These are phyloP conservation scores for Crithidia acanthocephali DNA, from an alignment of 208 protist genomes.

Conservation along the genomic window DNA sequence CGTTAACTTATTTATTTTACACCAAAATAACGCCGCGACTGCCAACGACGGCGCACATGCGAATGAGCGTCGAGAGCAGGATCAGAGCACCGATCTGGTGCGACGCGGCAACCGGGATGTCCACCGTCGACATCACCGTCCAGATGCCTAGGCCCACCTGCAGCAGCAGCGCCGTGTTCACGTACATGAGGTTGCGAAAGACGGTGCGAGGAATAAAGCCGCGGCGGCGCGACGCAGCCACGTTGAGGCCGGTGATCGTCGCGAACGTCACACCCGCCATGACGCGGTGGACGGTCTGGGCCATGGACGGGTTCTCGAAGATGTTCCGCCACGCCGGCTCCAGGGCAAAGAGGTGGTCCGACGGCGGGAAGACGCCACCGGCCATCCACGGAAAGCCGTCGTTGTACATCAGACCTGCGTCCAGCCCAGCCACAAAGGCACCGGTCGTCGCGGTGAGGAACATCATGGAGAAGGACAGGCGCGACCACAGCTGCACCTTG, in stretches of 20 bases:
- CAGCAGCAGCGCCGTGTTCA: slow-evolving; percentile 63
- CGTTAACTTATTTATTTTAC: neutral
- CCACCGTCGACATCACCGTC: slow-evolving; percentile 93
- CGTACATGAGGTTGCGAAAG: slow-evolving; percentile 50
- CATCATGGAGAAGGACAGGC: slow-evolving; percentile 63
- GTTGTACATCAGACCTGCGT: slow-evolving; percentile 92
- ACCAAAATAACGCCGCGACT: slow-evolving; percentile 60
- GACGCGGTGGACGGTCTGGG: slow-evolving; percentile 79
- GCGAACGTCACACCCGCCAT: slow-evolving; percentile 63
- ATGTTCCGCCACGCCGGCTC: slow-evolving; percentile 83
- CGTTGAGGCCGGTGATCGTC: slow-evolving; percentile 61
- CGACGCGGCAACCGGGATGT: slow-evolving; percentile 84
- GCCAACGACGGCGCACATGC: slow-evolving; percentile 74
- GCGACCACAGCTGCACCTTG: slow-evolving; percentile 56
- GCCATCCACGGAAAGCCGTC: slow-evolving; percentile 92
- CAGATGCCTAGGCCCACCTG: slow-evolving; percentile 94
- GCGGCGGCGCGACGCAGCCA: slow-evolving; percentile 41
- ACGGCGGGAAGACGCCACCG: slow-evolving; percentile 75
- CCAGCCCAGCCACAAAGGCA: slow-evolving; percentile 91
- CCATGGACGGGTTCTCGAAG: slow-evolving; percentile 83
- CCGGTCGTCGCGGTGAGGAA: slow-evolving; percentile 87
- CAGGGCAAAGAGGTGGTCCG: slow-evolving; percentile 66
- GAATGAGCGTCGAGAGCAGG: slow-evolving; percentile 79
- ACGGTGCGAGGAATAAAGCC: slow-evolving; percentile 49
- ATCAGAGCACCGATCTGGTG: slow-evolving; percentile 90